A percentile compares a stretch with the other conserved stretches of the same genome.
These are phyloP conservation scores for Saccharomyces hybrid DNA, from an alignment of 1,139 yeast genomes.

Conservation along the genomic window DNA sequence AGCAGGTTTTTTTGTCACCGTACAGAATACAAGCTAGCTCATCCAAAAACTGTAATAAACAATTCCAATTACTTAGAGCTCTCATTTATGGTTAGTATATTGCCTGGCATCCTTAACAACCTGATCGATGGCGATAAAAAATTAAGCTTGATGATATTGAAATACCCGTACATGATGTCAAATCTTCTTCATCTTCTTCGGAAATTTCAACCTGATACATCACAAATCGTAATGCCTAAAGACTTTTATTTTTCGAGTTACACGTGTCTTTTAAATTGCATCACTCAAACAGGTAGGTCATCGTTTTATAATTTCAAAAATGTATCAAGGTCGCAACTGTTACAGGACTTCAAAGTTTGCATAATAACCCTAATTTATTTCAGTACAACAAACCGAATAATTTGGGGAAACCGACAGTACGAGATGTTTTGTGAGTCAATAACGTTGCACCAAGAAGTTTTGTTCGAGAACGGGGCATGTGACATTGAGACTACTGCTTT, in stretches of 20 bases:
- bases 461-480: constrained; percentile 7
- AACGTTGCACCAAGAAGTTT: constrained; percentile 15
- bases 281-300: constrained; percentile 22
- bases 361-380: constrained; percentile 11
- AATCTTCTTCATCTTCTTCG: constrained; percentile 12
- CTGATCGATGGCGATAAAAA: constrained; percentile 5
- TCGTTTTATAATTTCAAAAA: constrained; percentile 2
- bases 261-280: constrained; percentile 17
- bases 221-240: constrained; percentile 4
- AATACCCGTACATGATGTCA: constrained; percentile 11
- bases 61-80: constrained; percentile 10
- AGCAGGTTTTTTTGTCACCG: constrained; percentile 10
- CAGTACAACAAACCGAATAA: constrained; percentile 29
- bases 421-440: constrained; percentile 25
- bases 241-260: constrained; percentile 8
- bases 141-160: constrained; percentile 8
- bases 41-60: constrained; percentile 5
- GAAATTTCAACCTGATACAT: constrained; percentile 5
- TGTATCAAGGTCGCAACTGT: constrained; percentile 1
- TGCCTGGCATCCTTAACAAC: constrained; percentile 9
- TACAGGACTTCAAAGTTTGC: constrained; percentile 2
- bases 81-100: constrained; percentile 10
- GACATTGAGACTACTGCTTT: constrained; percentile 10
- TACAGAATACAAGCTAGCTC: constrained; percentile 6
- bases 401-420: neutral